Conservation (phyloP, 2,329 filamentous ascomycete species). For the Talaromyces sp. region DNA sequence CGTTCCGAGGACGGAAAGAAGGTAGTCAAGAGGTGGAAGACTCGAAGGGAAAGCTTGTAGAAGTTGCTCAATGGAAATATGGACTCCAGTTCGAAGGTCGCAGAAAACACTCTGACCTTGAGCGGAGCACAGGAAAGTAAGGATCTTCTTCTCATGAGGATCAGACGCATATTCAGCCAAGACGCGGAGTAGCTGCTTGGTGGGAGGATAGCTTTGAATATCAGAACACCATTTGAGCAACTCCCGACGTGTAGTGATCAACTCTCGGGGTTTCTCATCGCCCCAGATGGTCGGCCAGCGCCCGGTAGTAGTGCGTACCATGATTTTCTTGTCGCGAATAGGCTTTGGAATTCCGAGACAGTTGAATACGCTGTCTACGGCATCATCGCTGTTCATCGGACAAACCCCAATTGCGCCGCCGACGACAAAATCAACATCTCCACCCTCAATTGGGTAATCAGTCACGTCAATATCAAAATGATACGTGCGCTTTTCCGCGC, state of each 20-base stretch:
- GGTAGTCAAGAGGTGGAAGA: constrained; percentile 77
- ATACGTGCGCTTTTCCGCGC: constrained; percentile 94
- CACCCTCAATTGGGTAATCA: constrained; percentile 80
- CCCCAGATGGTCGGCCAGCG: constrained; percentile 99
- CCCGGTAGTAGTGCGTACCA: constrained; percentile 73
- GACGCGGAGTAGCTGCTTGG: constrained; percentile 77
- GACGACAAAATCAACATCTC: constrained; percentile 86
- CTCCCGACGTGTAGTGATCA: constrained; percentile 87
- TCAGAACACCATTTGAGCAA: constrained; percentile 95
- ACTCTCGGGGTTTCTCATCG: constrained; percentile 75
- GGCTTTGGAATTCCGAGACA: constrained; percentile 75
- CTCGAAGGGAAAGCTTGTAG: constrained; percentile 88
- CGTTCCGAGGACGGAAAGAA: constrained; percentile 76
- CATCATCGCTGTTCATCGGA: constrained; percentile 73
- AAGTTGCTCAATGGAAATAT: constrained; percentile 80
- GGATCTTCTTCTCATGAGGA: constrained; percentile 80
- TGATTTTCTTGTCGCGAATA: constrained; percentile 77
- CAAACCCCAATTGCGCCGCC: constrained; percentile 92
- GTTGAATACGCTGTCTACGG: constrained; percentile 82
- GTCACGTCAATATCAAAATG: constrained; percentile 97
- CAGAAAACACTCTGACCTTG: constrained; percentile 93
- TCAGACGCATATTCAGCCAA: constrained; percentile 81
- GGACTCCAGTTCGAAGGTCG: constrained; percentile 84
- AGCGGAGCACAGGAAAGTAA: constrained; percentile 79
- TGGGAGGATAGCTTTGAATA: constrained; percentile 87